Evolutionary conservation across 345 rosid species (phyloP), one percentile per base, ranked within the genome.

Genomic region (Ceriops tagal): DNA sequence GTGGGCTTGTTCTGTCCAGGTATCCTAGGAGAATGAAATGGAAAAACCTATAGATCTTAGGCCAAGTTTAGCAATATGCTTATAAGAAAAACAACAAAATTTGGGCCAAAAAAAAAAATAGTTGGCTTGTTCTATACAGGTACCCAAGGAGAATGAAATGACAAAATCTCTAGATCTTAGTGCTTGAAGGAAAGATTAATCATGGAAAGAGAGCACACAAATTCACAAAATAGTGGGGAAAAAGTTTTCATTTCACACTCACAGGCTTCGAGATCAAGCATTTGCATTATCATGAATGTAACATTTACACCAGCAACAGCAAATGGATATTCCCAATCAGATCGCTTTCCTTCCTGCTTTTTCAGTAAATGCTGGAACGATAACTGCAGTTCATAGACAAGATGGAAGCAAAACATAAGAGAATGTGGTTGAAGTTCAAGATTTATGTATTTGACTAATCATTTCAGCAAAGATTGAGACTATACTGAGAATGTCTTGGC

Each of bases 261-360:
- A 93, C 97, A 64, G 10, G 96, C 89, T 43, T 93, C 95, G 55
- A 93, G 95, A 65, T 91, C 96, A 6, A 93, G 96, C 97, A 91
- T 89, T 79, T 89, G 98, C 88, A 89, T 93, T 75, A 93, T 80
- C 98, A 93, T 93, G 85, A 93, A 93, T 6, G 98, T 93, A 20
- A 93, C 74, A 75, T 93, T 93, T 65, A 93, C 91, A 20, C 98
- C 98, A 53, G 96, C 98, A 75, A 93, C 98, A 58, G 98, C 98
- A 58, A 93, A 93, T 8, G 98, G 98, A 65, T 93, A 93, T 61
- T 93, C 97, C 98, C 96, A 93, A 0, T 85, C 95, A 10, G 97
- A 84, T 83, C 95, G 78, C 68, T 88, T 80, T 20, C 97, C 98
- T 61, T 84, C 96, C 27, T 89, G 89, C 81, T 89, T 93, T 58